Conservation (phyloP, 768 basidiomycete species). For the Boletus huronensis region DNA sequence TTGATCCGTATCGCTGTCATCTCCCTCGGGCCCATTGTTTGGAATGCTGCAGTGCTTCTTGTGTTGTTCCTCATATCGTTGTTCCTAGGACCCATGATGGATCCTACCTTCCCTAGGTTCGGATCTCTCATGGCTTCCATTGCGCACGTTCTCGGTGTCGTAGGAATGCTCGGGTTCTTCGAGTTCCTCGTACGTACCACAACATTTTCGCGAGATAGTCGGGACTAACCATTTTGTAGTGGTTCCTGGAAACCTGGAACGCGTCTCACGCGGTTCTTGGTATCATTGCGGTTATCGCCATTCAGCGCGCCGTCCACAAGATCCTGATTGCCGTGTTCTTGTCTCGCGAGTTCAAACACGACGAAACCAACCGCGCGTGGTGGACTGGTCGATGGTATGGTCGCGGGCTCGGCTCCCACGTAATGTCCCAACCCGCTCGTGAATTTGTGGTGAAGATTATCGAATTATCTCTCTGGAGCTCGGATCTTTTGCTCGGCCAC, state of each 20-base stretch:
- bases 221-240: constrained; percentile 45
- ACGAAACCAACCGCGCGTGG: constrained; percentile 98
- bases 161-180: constrained; percentile 92
- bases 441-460: constrained; percentile 98
- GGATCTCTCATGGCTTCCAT: constrained; percentile 90
- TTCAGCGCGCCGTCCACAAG: constrained; percentile 93
- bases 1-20: constrained; percentile 92
- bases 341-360: constrained; percentile 98
- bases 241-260: constrained; percentile 94
- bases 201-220: neutral
- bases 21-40: constrained; percentile 91
- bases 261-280: constrained; percentile 91
- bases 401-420: constrained; percentile 83
- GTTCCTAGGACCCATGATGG: constrained; percentile 89
- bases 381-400: constrained; percentile 99
- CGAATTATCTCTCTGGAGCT: constrained; percentile 93
- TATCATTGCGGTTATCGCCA: constrained; percentile 83
- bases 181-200: constrained; percentile 78
- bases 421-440: constrained; percentile 96
- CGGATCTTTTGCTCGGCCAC: constrained; percentile 86
- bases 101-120: constrained; percentile 80
- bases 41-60: constrained; percentile 86
- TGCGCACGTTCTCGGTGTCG: constrained; percentile 75
- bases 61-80: constrained; percentile 87
- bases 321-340: constrained; percentile 90